Evolutionary conservation across 768 basidiomycete species (phyloP).

Genomic region (Agaricus subrufescens): DNA sequence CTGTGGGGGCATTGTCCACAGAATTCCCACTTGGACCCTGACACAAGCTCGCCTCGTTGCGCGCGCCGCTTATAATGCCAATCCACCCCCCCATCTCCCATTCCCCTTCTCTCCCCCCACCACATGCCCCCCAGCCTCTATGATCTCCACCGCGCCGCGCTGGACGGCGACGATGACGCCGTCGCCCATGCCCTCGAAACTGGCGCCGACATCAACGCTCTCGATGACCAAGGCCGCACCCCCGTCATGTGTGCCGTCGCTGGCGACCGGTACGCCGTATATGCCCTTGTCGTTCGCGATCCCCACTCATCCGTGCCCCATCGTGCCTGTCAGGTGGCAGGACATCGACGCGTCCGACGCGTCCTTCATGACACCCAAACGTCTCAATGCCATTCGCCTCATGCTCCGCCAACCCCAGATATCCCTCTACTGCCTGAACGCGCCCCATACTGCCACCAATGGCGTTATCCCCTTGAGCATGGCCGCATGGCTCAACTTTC

Average conservation of each 20-base stretch:
- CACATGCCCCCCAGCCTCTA: constrained; percentile 29
- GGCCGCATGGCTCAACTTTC: constrained; percentile 73
- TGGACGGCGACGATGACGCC: constrained; percentile 49
- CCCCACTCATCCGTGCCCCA: background rate
- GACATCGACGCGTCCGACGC: constrained; percentile 66
- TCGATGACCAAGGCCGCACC: constrained; percentile 57
- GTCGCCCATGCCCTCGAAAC: constrained; percentile 47
- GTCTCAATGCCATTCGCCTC: constrained; percentile 52
- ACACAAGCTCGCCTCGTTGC: constrained; percentile 5
- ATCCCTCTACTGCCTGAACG: constrained; percentile 67
- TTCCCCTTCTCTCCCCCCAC: constrained; percentile 10
- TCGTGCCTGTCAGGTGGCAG: constrained; percentile 49
- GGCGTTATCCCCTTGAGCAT: constrained; percentile 76
- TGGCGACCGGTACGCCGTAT: constrained; percentile 55
- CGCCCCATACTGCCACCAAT: constrained; percentile 63
- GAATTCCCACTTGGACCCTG: constrained; percentile 12
- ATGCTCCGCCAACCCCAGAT: constrained; percentile 53
- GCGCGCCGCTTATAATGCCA: constrained; percentile 7
- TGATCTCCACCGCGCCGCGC: constrained; percentile 51
- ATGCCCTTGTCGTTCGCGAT: background rate
- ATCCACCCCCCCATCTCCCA: constrained; percentile 14
- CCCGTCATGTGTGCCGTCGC: constrained; percentile 67
- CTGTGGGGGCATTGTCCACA: background rate
- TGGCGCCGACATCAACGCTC: constrained; percentile 67
- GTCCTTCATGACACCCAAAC: constrained; percentile 55